A percentile compares a stretch with the other conserved stretches of the same genome.
These are phyloP conservation scores for Venturia asperata DNA, from an alignment of 2,329 filamentous ascomycete genomes.

Conservation along the genomic window DNA sequence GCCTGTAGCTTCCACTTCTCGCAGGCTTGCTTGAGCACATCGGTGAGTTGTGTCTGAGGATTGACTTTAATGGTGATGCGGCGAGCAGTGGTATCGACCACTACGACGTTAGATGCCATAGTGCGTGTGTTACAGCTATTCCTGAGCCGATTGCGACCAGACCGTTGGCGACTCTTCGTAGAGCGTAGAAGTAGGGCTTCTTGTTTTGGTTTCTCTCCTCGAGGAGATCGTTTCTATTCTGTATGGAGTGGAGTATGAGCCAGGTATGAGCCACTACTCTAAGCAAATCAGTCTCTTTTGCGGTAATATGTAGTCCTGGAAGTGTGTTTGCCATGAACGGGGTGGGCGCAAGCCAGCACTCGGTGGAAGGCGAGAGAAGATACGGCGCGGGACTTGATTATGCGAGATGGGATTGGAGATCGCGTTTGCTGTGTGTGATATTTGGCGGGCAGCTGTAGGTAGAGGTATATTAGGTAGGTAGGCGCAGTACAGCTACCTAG, in stretches of 20 bases:
- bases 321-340: slow-evolving; percentile 11
- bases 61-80: slow-evolving; percentile 76
- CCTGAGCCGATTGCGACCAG: slow-evolving; percentile 20
- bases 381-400: not conserved
- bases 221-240: slow-evolving; percentile 19
- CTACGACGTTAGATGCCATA: slow-evolving; percentile 85
- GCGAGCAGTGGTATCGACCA: slow-evolving; percentile 73
- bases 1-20: slow-evolving; percentile 66
- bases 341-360: not conserved
- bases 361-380: slow-evolving; percentile 9
- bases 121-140: slow-evolving; percentile 22
- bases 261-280: slow-evolving; percentile 24
- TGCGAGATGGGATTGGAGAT: not conserved
- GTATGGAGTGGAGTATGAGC: slow-evolving; percentile 26
- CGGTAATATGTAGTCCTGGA: slow-evolving; percentile 28
- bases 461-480: too few relatives aligned
- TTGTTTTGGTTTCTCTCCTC: slow-evolving; percentile 11
- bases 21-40: slow-evolving; percentile 83
- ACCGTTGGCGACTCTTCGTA: slow-evolving; percentile 20
- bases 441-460: not conserved
- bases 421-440: not conserved
- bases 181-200: slow-evolving; percentile 14
- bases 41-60: slow-evolving; percentile 71
- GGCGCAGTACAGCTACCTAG: not conserved
- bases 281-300: slow-evolving; percentile 30